Evolutionary conservation across 345 rosid genomes (phyloP).

Genomic region (Eucalyptus shirleyi): DNA sequence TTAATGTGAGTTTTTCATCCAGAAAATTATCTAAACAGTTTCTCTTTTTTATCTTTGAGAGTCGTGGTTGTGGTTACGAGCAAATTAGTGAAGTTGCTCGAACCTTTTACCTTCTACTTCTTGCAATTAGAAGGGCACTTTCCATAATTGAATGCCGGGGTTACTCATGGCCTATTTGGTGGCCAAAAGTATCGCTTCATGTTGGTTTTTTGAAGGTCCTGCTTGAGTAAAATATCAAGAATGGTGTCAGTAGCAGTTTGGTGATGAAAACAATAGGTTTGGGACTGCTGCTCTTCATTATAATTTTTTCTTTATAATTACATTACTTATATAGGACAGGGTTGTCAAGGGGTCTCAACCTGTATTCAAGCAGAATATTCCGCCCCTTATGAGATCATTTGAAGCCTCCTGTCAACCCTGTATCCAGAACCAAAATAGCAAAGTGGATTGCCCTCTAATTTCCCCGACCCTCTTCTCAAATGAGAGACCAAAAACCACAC

Average conservation of each 20-base stretch:
- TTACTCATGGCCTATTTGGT: background rate
- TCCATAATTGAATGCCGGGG: background rate
- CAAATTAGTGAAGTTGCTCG: background rate
- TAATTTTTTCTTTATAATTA: background rate
- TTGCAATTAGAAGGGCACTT: background rate
- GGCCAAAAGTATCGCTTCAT: background rate
- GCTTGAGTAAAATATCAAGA: background rate
- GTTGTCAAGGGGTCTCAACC: background rate
- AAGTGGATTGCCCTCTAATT: background rate
- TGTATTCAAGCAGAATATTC: background rate
- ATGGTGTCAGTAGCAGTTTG: background rate
- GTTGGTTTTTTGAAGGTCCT: background rate
- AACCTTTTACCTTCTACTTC: background rate
- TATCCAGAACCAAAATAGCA: background rate
- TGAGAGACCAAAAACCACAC: background rate
- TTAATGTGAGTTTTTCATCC: slow-evolving; percentile 43
- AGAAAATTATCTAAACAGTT: background rate
- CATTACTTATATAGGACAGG: background rate
- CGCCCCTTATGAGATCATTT: background rate
- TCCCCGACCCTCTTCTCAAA: background rate
- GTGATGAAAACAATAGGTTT: background rate
- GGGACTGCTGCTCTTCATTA: background rate
- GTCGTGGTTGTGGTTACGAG: too few relatives aligned
- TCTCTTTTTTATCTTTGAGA: background rate
- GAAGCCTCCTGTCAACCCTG: background rate